Evolutionary conservation across 129 eudicot genomes (phyloP), one percentile per base, ranked within the genome.

Genomic region (Solidago caesia): DNA sequence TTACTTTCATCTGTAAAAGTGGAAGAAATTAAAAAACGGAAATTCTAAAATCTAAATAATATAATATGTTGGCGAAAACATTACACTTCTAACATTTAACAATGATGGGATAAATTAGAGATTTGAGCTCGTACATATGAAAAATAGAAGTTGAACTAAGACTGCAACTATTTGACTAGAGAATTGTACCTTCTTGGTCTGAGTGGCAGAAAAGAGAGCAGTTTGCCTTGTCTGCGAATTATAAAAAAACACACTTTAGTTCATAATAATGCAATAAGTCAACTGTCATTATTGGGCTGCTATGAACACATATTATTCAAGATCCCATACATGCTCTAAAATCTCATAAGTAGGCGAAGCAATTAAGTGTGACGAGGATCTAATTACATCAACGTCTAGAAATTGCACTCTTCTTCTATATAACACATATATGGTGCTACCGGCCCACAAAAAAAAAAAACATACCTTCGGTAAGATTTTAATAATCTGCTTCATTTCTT

Each of bases 141-240:
- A 74, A 29, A 53, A 53, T 25, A 14, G 0, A 44, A 64, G 1
- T 52, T 25, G 14, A 51, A 33, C 39, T 45, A 12, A 45, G 44
- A 11, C 12, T 44, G 58, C 8, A 72, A 58, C 25, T 6, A 11
- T 8, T 52, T 58, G 26, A 51, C 53, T 64, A 15, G 15, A 11
- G 13, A 52, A 21, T 0, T 0, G 5, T 83, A 92, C 98, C 96
- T 88, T 88, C 76, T 89, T 90, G 12, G 96, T 92, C 81, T 92
- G 98, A 49, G 96, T 90, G 56, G 96, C 98, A 49, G 98, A 92
- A 79, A 92, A 90, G 66, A 92, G 96, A 75, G 96, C 96, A 72
- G 96, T 83, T 81, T 92, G 96, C 80, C 96, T 83, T 9, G 8
- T 63, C 98, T 92, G 91, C 82, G 79, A 26, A 64, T 72, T 10